Conservation (phyloP, 2,329 filamentous ascomycete genomes). For the Alternaria atra region DNA sequence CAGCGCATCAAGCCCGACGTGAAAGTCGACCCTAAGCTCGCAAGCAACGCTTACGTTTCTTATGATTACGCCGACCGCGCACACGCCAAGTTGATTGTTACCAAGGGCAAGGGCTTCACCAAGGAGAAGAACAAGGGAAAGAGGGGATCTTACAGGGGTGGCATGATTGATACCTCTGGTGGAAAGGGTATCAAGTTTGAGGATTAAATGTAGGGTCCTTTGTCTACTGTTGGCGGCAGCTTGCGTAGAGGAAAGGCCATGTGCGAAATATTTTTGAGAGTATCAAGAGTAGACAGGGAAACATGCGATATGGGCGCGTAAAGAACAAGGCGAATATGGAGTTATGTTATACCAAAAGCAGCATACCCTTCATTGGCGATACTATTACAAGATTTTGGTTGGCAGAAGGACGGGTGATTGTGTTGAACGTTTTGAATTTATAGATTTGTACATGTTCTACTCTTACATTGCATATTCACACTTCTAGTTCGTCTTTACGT, state of each 20-base stretch:
- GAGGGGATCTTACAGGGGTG: constrained; percentile 87
- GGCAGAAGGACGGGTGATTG: neutral
- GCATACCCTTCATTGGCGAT: constrained; percentile 28
- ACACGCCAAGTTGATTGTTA: constrained; percentile 86
- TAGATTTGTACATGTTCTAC: constrained; percentile 9
- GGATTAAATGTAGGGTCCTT: constrained; percentile 61
- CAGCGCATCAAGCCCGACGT: constrained; percentile 77
- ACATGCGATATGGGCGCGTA: constrained; percentile 2
- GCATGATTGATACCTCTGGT: constrained; percentile 81
- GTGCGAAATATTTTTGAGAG: neutral
- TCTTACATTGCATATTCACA: neutral
- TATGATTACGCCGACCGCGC: constrained; percentile 92
- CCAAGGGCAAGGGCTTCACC: constrained; percentile 95
- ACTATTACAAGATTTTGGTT: constrained; percentile 4
- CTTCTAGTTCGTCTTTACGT: neutral
- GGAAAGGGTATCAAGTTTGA: constrained; percentile 95
- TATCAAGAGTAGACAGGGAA: neutral
- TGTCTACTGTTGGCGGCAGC: neutral
- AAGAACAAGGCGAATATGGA: constrained; percentile 13
- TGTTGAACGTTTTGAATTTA: neutral
- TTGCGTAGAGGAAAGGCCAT: neutral
- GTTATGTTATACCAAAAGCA: constrained; percentile 29
- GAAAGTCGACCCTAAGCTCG: constrained; percentile 72
- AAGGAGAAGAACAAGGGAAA: constrained; percentile 97
- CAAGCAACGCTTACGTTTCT: constrained; percentile 81